These are phyloP conservation scores for Parachaetomium inaequale DNA, from an alignment of 495 filamentous ascomycete species.

Conservation along the genomic window DNA sequence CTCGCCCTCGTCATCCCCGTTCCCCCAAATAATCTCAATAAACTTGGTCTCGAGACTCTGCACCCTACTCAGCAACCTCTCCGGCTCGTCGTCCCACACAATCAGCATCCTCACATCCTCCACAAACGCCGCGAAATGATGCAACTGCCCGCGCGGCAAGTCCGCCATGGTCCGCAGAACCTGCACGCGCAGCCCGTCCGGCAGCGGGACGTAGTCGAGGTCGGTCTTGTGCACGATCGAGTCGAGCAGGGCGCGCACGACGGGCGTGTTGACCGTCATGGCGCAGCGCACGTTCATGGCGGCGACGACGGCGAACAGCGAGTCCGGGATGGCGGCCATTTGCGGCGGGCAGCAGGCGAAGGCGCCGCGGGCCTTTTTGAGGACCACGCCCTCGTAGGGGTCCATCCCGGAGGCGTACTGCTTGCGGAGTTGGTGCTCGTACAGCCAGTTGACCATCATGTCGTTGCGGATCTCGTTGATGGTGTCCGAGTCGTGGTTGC, in stretches of 20 bases:
- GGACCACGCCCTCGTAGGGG: slow-evolving; percentile 63
- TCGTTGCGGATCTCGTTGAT: slow-evolving; percentile 59
- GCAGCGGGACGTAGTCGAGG: slow-evolving; percentile 65
- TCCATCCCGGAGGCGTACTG: slow-evolving; percentile 53
- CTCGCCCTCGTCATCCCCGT: slow-evolving; percentile 51
- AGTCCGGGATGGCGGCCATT: slow-evolving; percentile 54
- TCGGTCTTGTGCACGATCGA: slow-evolving; percentile 70
- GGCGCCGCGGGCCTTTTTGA: slow-evolving; percentile 60
- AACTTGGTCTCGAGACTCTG: slow-evolving; percentile 58
- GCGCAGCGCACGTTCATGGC: slow-evolving; percentile 63
- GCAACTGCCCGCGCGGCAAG: slow-evolving; percentile 61
- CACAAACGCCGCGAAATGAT: slow-evolving; percentile 77
- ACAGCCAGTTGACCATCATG: slow-evolving; percentile 78
- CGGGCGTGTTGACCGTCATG: slow-evolving; percentile 65
- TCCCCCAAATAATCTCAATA: slow-evolving; percentile 54
- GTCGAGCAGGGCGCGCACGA: slow-evolving; percentile 29
- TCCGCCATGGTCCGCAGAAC: slow-evolving; percentile 67
- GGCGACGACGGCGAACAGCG: slow-evolving; percentile 53
- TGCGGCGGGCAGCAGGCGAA: slow-evolving; percentile 68
- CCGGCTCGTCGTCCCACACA: slow-evolving; percentile 74
- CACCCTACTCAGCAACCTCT: slow-evolving; percentile 53
- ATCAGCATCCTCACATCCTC: slow-evolving; percentile 62
- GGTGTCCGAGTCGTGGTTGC: slow-evolving; percentile 39
- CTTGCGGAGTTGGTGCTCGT: slow-evolving; percentile 67
- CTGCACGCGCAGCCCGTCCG: slow-evolving; percentile 69